Evolutionary conservation across 1,284 basidiomycete genomes (phyloP).

Genomic region (Irpex lacteus): DNA sequence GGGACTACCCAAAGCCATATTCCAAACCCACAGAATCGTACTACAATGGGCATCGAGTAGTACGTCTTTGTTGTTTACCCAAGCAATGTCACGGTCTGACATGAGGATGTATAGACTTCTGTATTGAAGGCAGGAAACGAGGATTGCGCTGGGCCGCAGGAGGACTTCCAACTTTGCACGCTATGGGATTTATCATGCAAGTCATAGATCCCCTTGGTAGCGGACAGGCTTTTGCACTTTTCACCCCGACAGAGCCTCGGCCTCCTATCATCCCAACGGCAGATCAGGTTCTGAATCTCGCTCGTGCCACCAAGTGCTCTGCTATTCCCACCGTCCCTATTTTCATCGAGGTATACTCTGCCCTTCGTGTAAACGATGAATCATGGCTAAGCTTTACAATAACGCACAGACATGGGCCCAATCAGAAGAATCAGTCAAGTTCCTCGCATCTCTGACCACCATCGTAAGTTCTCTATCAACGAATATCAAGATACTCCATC

Average conservation of each 20-base stretch:
- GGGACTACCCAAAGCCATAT: conserved; percentile 21
- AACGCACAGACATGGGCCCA: conserved; percentile 17
- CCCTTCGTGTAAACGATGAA: neutral
- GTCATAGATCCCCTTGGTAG: conserved; percentile 11
- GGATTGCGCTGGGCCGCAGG: conserved; percentile 6
- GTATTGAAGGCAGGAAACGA: neutral
- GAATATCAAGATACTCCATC: too few relatives aligned
- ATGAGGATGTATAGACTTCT: neutral
- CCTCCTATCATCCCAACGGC: conserved; percentile 11
- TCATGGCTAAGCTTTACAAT: neutral
- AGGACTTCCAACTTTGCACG: conserved; percentile 19
- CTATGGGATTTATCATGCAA: conserved; percentile 17
- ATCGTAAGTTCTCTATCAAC: conserved; percentile 10
- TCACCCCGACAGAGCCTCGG: conserved; percentile 6
- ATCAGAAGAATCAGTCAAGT: conserved; percentile 17
- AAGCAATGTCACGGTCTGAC: neutral
- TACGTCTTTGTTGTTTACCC: neutral
- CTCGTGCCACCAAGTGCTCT: neutral
- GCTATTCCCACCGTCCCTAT: conserved; percentile 11
- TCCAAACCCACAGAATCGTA: conserved; percentile 9
- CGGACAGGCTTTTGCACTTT: conserved; percentile 2
- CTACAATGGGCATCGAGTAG: conserved; percentile 5
- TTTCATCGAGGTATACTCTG: conserved; percentile 17
- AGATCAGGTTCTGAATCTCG: conserved; percentile 13
- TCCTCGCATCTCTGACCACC: conserved; percentile 13